Evolutionary conservation across 257 asterid species (phyloP).

Genomic region (Fraxinus cuspidata): DNA sequence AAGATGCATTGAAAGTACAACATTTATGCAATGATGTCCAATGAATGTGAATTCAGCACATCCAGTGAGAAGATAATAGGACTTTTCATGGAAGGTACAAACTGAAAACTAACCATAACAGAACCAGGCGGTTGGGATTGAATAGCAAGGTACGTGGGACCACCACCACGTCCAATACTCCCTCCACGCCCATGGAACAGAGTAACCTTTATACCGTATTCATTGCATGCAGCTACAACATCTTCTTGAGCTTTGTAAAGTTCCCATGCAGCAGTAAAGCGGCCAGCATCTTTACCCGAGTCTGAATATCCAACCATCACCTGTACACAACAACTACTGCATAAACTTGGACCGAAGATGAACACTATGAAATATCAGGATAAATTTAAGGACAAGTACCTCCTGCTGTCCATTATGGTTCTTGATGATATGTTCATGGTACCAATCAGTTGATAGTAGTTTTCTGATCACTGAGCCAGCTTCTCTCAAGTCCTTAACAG

Average conservation of each 20-base stretch:
- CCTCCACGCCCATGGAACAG: conserved; percentile 99
- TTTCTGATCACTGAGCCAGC: conserved; percentile 90
- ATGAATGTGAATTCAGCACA: neutral
- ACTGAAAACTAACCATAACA: conserved; percentile 67
- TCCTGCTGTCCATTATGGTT: conserved; percentile 95
- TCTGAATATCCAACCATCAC: conserved; percentile 99
- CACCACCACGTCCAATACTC: conserved; percentile 99
- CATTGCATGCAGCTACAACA: conserved; percentile 90
- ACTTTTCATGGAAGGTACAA: neutral
- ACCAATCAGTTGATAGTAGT: conserved; percentile 87
- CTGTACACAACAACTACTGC: conserved; percentile 38
- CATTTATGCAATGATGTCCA: neutral
- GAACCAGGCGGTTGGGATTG: conserved; percentile 99
- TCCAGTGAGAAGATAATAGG: neutral
- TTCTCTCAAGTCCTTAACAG: conserved; percentile 91
- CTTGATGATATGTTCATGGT: conserved; percentile 64
- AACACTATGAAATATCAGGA: neutral
- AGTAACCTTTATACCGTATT: conserved; percentile 79
- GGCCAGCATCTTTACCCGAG: conserved; percentile 99
- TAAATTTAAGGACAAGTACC: conserved; percentile 39
- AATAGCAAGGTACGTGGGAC: conserved; percentile 91
- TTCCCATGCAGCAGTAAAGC: conserved; percentile 97
- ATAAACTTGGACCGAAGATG: conserved; percentile 27
- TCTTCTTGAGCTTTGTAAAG: conserved; percentile 98
- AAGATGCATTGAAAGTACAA: neutral